Evolutionary conservation across 257 asterid species (phyloP).

Genomic region (Nicotiana benthamiana): DNA sequence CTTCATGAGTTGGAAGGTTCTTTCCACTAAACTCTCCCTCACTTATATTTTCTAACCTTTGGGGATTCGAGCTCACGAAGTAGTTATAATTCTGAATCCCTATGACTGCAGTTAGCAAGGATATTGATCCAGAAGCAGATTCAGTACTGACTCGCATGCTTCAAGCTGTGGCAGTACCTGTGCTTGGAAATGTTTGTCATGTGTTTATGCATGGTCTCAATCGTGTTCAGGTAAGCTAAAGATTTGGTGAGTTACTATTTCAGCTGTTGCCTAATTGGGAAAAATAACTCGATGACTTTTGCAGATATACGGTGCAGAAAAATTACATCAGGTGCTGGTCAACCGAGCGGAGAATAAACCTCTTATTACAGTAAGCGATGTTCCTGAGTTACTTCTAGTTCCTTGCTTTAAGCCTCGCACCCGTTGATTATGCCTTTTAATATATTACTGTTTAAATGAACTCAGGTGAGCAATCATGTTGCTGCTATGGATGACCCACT

Average conservation of each 20-base stretch:
- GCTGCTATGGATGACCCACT: conserved; percentile 90
- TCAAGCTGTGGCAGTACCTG: conserved; percentile 85
- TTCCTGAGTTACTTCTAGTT: not conserved
- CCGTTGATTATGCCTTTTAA: conserved; percentile 2
- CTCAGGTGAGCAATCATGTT: conserved; percentile 90
- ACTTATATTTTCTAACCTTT: not conserved
- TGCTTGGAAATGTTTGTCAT: conserved; percentile 84
- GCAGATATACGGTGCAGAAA: conserved; percentile 84
- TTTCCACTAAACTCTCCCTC: not conserved
- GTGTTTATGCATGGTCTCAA: conserved; percentile 95
- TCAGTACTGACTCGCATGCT: conserved; percentile 64
- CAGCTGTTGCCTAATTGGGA: not conserved
- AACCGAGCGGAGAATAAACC: conserved; percentile 58
- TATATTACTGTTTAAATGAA: not conserved
- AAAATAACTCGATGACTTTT: conserved; percentile 5
- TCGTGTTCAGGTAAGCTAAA: conserved; percentile 49
- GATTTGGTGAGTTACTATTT: not conserved
- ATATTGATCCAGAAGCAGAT: conserved; percentile 59
- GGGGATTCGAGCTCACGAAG: not conserved
- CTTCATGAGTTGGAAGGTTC: not conserved
- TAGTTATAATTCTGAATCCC: not conserved
- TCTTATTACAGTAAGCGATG: conserved; percentile 57
- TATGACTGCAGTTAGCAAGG: conserved; percentile 49
- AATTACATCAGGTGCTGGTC: conserved; percentile 48
- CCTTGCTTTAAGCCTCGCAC: not conserved